These are phyloP conservation scores for Fusarium nurragi DNA, from an alignment of 2,329 filamentous ascomycete genomes.

Conservation along the genomic window DNA sequence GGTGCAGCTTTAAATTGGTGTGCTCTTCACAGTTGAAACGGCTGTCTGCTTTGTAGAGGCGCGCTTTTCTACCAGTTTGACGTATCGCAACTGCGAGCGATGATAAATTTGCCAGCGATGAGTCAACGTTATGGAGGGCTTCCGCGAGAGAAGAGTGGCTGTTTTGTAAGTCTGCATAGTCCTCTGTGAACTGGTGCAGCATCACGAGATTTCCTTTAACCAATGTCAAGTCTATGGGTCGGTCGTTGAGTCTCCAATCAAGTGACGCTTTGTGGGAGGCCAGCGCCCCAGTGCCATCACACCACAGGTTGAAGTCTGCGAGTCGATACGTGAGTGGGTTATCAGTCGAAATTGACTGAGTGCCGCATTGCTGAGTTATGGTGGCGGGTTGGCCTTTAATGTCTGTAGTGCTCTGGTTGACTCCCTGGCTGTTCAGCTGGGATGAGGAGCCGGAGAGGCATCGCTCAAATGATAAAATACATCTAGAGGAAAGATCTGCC, in stretches of 20 bases:
- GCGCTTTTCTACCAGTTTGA: background rate
- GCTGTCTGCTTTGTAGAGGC: background rate
- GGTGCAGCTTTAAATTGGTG: background rate
- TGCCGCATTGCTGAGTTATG: too few species aligned
- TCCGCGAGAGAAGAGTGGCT: background rate
- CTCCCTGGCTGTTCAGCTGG: too few species aligned
- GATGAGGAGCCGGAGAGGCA: background rate
- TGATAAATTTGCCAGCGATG: background rate
- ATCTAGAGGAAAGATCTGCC: background rate
- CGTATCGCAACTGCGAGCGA: background rate
- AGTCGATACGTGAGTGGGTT: too few species aligned
- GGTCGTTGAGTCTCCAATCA: background rate
- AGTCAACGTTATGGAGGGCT: background rate
- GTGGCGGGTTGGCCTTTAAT: too few species aligned
- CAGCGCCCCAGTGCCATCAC: rapidly evolving
- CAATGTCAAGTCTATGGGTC: background rate
- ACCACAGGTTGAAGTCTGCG: background rate
- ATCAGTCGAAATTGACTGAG: background rate
- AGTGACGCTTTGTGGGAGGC: background rate
- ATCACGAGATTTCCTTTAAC: background rate
- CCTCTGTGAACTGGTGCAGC: rapidly evolving
- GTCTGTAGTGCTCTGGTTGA: too few species aligned
- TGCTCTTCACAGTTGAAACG: background rate
- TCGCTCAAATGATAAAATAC: background rate
- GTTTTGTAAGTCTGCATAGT: rapidly evolving